Base-by-base conservation (phyloP, 345 rosid genomes). In the Laguncularia racemosa region DNA sequence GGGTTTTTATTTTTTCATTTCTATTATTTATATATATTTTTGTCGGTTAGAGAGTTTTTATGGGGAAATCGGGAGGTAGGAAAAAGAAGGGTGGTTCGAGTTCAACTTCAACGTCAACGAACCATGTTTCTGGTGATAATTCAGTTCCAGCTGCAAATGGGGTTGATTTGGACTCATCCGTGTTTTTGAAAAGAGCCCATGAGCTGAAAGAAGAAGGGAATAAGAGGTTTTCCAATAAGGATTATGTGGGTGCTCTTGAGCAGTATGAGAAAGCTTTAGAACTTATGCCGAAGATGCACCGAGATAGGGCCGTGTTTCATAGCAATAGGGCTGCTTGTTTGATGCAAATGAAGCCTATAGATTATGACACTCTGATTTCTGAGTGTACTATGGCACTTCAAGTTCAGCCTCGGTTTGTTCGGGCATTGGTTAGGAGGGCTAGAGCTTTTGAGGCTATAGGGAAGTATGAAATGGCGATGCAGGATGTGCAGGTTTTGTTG, bases 191-290 rank as follows among this genome's bases (percentile, higher is more conserved):
- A 73, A 78, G 89, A 50, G 96, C 96, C 12, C 91, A 89, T 59
- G 99, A 93, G 81, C 89, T 93, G 16, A 89, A 93, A 58, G 99
- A 93, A 70, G 96, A 93, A 79, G 97, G 99, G 4, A 93, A 93
- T 56, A 85, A 63, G 61, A 86, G 79, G 86, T 89, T 85, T 72
- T 89, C 89, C 53, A 74, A 53, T 23, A 86, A 76, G 75, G 99
- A 89, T 55, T 93, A 68, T 50, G 88, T 60, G 50, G 91, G 84
- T 55, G 99, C 99, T 55, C 83, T 93, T 59, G 95, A 89, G 20
- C 82, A 78, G 56, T 93, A 93, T 63, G 79, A 78, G 19, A 84
- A 76, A 62, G 99, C 86, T 49, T 76, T 93, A 61, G 71, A 70
- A 64, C 82, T 89, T 21, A 83, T 78, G 20, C 86, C 99, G 0